Base-by-base conservation (phyloP, 2,329 filamentous ascomycete genomes). In the Aspergillus jensenii region DNA sequence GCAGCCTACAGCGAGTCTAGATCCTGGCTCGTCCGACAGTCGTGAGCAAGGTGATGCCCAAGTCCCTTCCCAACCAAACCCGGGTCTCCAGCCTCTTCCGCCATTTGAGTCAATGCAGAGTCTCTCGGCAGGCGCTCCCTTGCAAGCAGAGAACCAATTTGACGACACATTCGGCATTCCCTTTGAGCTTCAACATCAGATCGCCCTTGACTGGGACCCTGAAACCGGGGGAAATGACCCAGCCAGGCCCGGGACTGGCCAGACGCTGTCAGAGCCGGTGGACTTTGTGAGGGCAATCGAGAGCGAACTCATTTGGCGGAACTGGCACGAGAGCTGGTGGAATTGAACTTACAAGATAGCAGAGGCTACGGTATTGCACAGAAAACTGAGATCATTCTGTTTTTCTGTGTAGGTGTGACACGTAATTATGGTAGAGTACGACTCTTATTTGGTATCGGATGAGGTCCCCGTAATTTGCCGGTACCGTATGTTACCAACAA, bases 261-360 rank as follows among this genome's bases (percentile, higher is more conserved):
- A 15, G 44, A 37, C 35, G 11, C 23, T 49, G 8, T 31, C 52
- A 6, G 25, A 56, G 3, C 53, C 53, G 14, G 23, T 56, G 8
- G 53, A 56, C 19, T 35, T 56, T 19, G 53, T 56, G 21, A 25
- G 46, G n/a, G 53, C 46, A 11, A 44, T 56, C 7, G 53, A 56
- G 37, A 45, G 31, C 2, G 53, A 56, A 27, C 27, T 56, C 15
- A 39, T 39, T 12, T 56, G 53, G 53, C 21, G 53, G 2, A 49
- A 56, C 21, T 56, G 53, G 53, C 53, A 56, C 21, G 53, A 56
- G 27, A 56, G 46, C 15, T 52, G 50, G 50, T 49, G 53, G 53
- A 47, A 48, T 40, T 41, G n/a, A 45, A 6, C 3, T 27, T 27
- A 8, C 7, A 8, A 27, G 21, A 21, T 21, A 21, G 3, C 21